Percentiles rank a stretch among this genome's conserved stretches.
These are phyloP conservation scores for Epichloe sp. DNA, from an alignment of 2,329 filamentous ascomycete species.

Conservation along the genomic window DNA sequence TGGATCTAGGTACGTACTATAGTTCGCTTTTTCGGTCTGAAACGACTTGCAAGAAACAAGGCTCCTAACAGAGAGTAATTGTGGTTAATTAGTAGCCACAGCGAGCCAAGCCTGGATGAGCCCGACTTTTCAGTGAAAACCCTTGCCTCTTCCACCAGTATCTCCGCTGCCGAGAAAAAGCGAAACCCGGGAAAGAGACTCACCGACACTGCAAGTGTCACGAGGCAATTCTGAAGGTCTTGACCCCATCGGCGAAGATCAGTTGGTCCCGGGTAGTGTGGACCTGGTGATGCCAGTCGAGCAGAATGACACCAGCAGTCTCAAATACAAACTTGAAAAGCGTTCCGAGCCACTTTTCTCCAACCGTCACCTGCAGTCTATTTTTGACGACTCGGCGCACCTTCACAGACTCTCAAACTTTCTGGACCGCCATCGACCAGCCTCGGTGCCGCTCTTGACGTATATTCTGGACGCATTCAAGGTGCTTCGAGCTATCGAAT, in stretches of 20 bases:
- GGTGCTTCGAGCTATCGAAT: constrained; percentile 55
- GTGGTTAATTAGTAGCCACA: constrained; percentile 1
- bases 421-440: constrained; percentile 43
- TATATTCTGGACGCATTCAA: constrained; percentile 64
- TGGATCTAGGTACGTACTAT: background rate
- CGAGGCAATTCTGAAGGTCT: constrained; percentile 16
- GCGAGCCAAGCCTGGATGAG: constrained; percentile 7
- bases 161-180: background rate
- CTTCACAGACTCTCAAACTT: constrained; percentile 56
- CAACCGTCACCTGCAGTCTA: constrained; percentile 47
- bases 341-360: constrained; percentile 55
- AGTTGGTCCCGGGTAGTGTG: constrained; percentile 25
- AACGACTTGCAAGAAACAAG: too few relatives aligned
- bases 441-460: constrained; percentile 51
- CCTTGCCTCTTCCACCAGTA: constrained; percentile 4
- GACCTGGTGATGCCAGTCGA: constrained; percentile 18
- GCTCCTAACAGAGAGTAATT: background rate
- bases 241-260: constrained; percentile 22
- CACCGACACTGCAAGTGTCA: constrained; percentile 6
- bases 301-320: constrained; percentile 1
- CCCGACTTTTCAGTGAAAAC: constrained; percentile 6
- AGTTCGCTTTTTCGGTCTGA: background rate
- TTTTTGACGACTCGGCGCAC: constrained; percentile 51
- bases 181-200: background rate
- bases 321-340: constrained; percentile 41